Evolutionary conservation across 805 yeast species (phyloP), one percentile per base, ranked within the genome.

Genomic region (Sugiyamaella marilandica): DNA sequence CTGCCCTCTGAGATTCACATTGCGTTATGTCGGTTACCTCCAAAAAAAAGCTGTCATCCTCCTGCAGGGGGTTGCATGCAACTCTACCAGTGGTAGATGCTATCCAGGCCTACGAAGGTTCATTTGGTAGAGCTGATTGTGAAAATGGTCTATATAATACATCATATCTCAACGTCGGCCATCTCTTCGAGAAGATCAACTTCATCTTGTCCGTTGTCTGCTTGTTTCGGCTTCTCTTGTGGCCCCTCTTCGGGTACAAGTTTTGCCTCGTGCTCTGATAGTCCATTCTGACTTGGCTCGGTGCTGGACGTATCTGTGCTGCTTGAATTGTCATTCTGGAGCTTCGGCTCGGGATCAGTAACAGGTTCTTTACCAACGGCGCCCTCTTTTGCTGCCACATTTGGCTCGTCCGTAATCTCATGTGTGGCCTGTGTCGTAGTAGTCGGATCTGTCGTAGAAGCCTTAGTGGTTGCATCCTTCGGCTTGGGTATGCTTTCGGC

Each of bases 31-130:
- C n/a, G n/a, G n/a, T n/a, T n/a, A n/a, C n/a, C n/a, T n/a, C n/a
- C n/a, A n/a, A n/a, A n/a, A n/a, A n/a, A n/a, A n/a, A n/a, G n/a
- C n/a, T n/a, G n/a, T n/a, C n/a, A n/a, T n/a, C n/a, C n/a, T n/a
- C n/a, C n/a, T n/a, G n/a, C n/a, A n/a, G n/a, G n/a, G n/a, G n/a
- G n/a, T n/a, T n/a, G n/a, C n/a, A n/a, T n/a, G n/a, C n/a, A n/a
- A n/a, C n/a, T n/a, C n/a, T n/a, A n/a, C n/a, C n/a, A n/a, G n/a
- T n/a, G n/a, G n/a, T n/a, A n/a, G n/a, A n/a, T n/a, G n/a, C n/a
- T n/a, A n/a, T n/a, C 74, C 78, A 0, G 76, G 73, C 0, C 60
- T 73, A 8, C 96, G 89, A 67, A 78, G 97, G 61, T 87, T 94
- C 55, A 90, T 92, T 61, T 94, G 98, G 99, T 94, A 52, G 37